A percentile compares a stretch with the other conserved stretches of the same genome.
phyloP scores from a whole-genome alignment of 2,329 filamentous ascomycete species.

The Aureobasidium sp. region DNA sequence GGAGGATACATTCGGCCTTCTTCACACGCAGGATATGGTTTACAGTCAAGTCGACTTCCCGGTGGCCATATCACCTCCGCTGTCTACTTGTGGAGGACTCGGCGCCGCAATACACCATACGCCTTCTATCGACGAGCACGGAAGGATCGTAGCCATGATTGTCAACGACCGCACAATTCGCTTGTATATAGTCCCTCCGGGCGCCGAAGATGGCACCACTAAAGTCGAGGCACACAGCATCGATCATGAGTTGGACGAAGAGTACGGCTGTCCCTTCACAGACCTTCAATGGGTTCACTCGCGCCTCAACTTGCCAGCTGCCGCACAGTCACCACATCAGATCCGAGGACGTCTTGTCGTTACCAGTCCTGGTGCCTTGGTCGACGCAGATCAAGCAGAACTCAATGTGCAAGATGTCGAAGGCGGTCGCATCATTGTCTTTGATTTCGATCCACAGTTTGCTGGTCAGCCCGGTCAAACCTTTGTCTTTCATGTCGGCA shows the following conservation, averaged over 20 bases:
- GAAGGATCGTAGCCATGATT: conserved; percentile 32
- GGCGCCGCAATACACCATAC: conserved; percentile 32
- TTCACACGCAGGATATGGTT: conserved; percentile 29
- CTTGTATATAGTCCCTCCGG: conserved; percentile 30
- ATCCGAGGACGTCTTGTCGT: conserved; percentile 31
- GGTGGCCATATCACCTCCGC: conserved; percentile 32
- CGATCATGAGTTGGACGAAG: conserved; percentile 33
- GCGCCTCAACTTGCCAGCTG: conserved; percentile 23
- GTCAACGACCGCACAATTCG: conserved; percentile 33
- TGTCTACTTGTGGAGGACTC: conserved; percentile 32
- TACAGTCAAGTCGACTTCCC: conserved; percentile 33
- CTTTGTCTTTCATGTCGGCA: conserved; percentile 30
- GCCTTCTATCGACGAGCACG: conserved; percentile 31
- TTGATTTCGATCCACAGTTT: conserved; percentile 30
- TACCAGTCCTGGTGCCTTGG: conserved; percentile 31
- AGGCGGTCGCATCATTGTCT: conserved; percentile 32
- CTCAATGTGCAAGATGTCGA: conserved; percentile 31
- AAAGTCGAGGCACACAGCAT: conserved; percentile 32
- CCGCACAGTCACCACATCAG: not conserved
- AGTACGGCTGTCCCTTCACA: conserved; percentile 32
- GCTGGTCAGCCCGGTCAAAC: conserved; percentile 33
- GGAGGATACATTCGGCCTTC: conserved; percentile 32
- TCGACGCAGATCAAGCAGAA: conserved; percentile 25
- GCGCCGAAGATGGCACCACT: conserved; percentile 24
- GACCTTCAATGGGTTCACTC: conserved; percentile 32